Conservation (phyloP, 31 red algal species). For the Porphyra umbilicalis region DNA sequence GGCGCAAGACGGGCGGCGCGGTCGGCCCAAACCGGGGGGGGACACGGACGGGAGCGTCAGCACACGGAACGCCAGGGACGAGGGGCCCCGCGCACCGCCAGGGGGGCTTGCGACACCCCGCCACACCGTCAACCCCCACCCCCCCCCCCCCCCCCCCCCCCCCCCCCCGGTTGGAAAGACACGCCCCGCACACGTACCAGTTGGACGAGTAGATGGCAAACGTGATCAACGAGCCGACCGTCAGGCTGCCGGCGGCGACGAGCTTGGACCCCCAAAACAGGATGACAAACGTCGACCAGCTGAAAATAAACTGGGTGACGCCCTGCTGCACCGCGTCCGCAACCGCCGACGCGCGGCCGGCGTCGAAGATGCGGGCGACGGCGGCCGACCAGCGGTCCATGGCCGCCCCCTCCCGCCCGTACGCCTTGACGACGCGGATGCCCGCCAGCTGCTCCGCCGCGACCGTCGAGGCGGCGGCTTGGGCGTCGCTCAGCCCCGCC, state of each 20-base stretch:
- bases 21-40: too few relatives aligned
- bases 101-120: too few relatives aligned
- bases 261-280: constrained; percentile 37
- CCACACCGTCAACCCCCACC: too few relatives aligned
- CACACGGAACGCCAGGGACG: too few relatives aligned
- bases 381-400: constrained; percentile 9
- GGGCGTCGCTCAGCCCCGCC: constrained; percentile 12
- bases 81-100: too few relatives aligned
- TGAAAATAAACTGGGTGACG: constrained; percentile 19
- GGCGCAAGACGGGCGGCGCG: too few relatives aligned
- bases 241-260: constrained; percentile 29
- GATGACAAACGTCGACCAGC: constrained; percentile 28
- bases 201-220: constrained; percentile 35
- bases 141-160: too few relatives aligned
- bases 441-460: constrained; percentile 36
- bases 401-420: constrained; percentile 28
- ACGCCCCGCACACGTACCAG: too few relatives aligned
- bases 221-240: constrained; percentile 35
- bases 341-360: constrained; percentile 19
- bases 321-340: constrained; percentile 26
- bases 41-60: too few relatives aligned
- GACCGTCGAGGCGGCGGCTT: constrained; percentile 27
- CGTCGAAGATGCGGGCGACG: constrained; percentile 14
- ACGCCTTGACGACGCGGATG: constrained; percentile 51
- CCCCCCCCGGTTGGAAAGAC: too few relatives aligned